phyloP scores from a whole-genome alignment of 1,139 yeast genomes.

The Petasospora rhodanensis region DNA sequence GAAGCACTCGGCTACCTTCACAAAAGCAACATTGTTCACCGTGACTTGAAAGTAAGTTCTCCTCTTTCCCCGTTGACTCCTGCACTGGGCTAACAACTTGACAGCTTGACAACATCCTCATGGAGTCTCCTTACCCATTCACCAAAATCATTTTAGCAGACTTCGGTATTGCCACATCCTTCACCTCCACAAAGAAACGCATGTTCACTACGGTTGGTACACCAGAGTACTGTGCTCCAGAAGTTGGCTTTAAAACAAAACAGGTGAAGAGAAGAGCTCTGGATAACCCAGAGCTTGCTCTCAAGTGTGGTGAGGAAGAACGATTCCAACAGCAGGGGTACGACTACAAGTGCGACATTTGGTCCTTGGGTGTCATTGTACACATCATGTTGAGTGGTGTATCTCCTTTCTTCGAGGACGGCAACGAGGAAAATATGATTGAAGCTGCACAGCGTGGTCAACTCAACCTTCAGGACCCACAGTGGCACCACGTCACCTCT shows the following conservation, averaged over 20 bases:
- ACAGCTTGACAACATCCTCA: constrained; percentile 49
- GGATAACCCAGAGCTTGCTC: not conserved
- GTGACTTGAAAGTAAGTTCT: constrained; percentile 42
- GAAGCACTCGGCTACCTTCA: constrained; percentile 54
- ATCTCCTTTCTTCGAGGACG: constrained; percentile 55
- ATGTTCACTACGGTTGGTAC: constrained; percentile 62
- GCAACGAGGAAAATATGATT: constrained; percentile 34
- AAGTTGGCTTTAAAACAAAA: constrained; percentile 40
- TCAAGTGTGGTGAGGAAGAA: too few relatives aligned
- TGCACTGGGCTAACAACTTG: constrained; percentile 27
- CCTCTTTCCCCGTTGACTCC: too few relatives aligned
- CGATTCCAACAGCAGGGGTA: too few relatives aligned
- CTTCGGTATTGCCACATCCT: constrained; percentile 57
- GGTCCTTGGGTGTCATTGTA: constrained; percentile 61
- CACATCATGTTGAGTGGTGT: constrained; percentile 55
- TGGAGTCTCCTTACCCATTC: constrained; percentile 47
- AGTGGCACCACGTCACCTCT: constrained; percentile 38
- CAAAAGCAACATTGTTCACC: constrained; percentile 42
- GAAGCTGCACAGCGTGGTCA: constrained; percentile 37
- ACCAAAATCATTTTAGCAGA: constrained; percentile 55
- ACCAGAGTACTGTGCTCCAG: constrained; percentile 67
- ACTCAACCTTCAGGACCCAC: constrained; percentile 35
- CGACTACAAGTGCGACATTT: constrained; percentile 54
- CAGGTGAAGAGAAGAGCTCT: constrained; percentile 7
- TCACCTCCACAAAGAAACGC: constrained; percentile 30